A percentile compares a stretch with the other conserved stretches of the same genome.
Conservation (phyloP, 1,139 yeast genomes). For the Saccharomyces pastorianus region DNA sequence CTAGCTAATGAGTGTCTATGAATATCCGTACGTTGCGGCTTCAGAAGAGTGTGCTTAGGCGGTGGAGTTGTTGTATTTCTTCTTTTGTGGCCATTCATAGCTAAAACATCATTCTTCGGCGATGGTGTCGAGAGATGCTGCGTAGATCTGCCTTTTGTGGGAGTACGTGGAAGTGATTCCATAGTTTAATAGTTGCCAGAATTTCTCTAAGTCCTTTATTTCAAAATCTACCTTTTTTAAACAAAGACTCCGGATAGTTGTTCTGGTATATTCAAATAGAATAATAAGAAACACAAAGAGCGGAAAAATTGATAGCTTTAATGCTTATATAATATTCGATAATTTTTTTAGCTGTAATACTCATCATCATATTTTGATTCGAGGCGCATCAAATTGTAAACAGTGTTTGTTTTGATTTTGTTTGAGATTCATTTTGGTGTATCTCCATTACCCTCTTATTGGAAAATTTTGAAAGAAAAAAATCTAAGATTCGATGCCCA, state of each 20-base stretch:
- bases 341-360: background rate
- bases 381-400: background rate
- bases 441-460: background rate
- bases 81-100: constrained; percentile 5
- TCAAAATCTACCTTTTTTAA: background rate
- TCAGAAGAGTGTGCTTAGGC: background rate
- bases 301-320: background rate
- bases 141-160: background rate
- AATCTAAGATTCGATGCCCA: constrained; percentile 3
- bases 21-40: constrained; percentile 3
- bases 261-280: background rate
- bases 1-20: constrained; percentile 2
- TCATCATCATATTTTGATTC: background rate
- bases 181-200: background rate
- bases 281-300: background rate
- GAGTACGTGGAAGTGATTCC: constrained; percentile 2
- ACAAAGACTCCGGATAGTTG: background rate
- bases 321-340: background rate
- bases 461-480: background rate
- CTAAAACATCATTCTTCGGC: constrained; percentile 1
- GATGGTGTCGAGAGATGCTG: constrained; percentile 5
- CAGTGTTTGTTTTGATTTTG: background rate
- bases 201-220: background rate
- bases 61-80: constrained; percentile 10
- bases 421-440: background rate